phyloP scores from a whole-genome alignment of 768 basidiomycete genomes.

The Neoboletus brunneissimus region DNA sequence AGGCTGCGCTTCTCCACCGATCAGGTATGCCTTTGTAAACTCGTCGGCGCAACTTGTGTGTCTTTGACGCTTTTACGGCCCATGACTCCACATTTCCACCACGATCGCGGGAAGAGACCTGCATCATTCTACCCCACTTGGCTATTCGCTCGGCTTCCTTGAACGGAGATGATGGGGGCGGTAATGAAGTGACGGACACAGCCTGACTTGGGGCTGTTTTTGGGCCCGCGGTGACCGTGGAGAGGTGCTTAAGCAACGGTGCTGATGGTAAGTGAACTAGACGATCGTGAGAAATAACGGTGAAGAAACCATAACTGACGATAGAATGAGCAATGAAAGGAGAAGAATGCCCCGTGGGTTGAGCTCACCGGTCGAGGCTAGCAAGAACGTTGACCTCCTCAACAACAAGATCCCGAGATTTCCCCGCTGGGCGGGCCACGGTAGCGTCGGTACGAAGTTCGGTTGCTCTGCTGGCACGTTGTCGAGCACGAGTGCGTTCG shows the following conservation, averaged over 20 bases:
- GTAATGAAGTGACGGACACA: constrained; percentile 44
- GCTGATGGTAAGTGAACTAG: constrained; percentile 66
- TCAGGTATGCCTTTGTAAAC: constrained; percentile 97
- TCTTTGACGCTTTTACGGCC: constrained; percentile 63
- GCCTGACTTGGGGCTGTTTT: constrained; percentile 46
- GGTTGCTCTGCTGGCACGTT: constrained; percentile 52
- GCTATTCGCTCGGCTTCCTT: constrained; percentile 77
- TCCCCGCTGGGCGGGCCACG: constrained; percentile 56
- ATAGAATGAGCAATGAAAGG: constrained; percentile 13
- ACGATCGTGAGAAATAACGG: constrained; percentile 77
- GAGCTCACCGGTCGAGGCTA: constrained; percentile 81
- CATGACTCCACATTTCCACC: constrained; percentile 79
- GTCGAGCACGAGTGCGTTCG: constrained; percentile 83
- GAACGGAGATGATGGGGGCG: constrained; percentile 42
- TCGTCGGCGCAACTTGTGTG: constrained; percentile 65
- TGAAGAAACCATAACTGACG: constrained; percentile 88
- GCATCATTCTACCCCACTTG: constrained; percentile 94
- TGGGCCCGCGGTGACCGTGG: constrained; percentile 44
- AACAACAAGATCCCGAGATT: constrained; percentile 61
- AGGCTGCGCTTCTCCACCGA: constrained; percentile 89
- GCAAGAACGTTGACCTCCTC: constrained; percentile 71
- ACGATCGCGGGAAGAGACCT: constrained; percentile 59
- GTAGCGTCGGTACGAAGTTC: constrained; percentile 58
- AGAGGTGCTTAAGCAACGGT: constrained; percentile 59
- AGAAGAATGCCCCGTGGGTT: not conserved